Base-by-base conservation (phyloP, 768 basidiomycete species). In the Galerina sulciceps region DNA sequence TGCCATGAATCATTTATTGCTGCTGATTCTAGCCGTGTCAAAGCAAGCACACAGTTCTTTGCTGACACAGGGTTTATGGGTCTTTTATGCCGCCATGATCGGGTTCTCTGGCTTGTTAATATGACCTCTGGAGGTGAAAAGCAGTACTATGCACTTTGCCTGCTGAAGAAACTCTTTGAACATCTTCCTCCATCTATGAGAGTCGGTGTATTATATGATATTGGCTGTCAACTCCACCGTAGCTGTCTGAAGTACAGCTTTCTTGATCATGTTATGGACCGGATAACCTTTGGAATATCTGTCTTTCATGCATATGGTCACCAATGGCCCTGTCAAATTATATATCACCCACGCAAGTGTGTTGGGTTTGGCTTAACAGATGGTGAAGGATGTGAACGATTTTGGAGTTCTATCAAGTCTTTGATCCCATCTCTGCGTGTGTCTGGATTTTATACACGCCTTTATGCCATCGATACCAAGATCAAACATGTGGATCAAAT, bases 261-360 rank as follows among this genome's bases (percentile, higher is more conserved):
- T 54, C 41, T 74, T 1, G 43, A 57, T 1, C 54, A 66, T 2
- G 60, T 69, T 23, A 42, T 69, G 3, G 15, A 56, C 6, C 62
- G 70, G 0, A 48, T 78, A 3, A 18, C 44, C 1, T 77, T 71
- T 45, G 70, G 65, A 3, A 70, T 73, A 1, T 69, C 74, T 1
- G 73, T 75, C 0, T 75, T 79, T 61, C 78, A 79, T 67, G 73
- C 73, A 0, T 78, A 73, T 55, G 73, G 76, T 2, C 78, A 79
- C 50, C 69, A 73, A 37, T 77, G 77, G 76, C 61, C 71, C 13
- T 76, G 75, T 53, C 74, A 76, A 41, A 14, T 76, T 2, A 57
- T 72, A 6, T 78, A 70, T 60, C 72, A 78, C 54, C 77, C 76
- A 1, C 55, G 73, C 2, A 69, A 72, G 40, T 61, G 69, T 37